A percentile compares a stretch with the other conserved stretches of the same genome.
phyloP scores from a whole-genome alignment of 192 early-diverging fungal genomes.

The Rhizoclosmatium globosum region DNA sequence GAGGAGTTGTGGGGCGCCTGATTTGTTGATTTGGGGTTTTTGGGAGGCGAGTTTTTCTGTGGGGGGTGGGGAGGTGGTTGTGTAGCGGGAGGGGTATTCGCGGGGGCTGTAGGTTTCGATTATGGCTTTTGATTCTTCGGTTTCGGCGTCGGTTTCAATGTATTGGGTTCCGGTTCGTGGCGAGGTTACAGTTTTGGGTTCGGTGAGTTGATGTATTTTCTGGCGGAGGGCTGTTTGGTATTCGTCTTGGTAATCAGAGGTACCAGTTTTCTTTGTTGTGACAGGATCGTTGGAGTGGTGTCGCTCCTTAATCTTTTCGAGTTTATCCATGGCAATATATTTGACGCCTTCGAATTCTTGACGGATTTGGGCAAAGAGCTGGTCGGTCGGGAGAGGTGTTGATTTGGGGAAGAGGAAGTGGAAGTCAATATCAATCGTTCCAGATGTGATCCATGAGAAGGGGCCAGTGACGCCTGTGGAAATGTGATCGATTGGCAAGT shows the following conservation, averaged over 20 bases:
- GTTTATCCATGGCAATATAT: constrained; percentile 51
- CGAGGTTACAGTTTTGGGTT: not conserved
- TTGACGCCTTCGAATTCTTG: constrained; percentile 54
- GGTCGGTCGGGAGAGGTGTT: constrained; percentile 33
- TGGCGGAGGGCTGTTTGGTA: not conserved
- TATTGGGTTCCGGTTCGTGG: constrained; percentile 11
- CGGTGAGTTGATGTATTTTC: not conserved
- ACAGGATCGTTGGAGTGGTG: constrained; percentile 31
- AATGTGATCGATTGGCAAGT: constrained; percentile 89
- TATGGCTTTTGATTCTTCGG: constrained; percentile 7
- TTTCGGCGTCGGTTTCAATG: constrained; percentile 20
- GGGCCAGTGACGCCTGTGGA: constrained; percentile 89
- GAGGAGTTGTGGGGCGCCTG: constrained; percentile 39
- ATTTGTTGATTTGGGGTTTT: not conserved
- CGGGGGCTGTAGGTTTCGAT: constrained; percentile 16
- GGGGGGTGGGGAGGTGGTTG: not conserved
- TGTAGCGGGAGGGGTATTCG: constrained; percentile 27
- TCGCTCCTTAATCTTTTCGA: constrained; percentile 48
- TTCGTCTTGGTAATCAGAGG: not conserved
- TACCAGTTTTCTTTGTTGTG: constrained; percentile 16
- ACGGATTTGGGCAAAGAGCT: constrained; percentile 53
- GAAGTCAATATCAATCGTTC: constrained; percentile 81
- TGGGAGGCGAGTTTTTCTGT: not conserved
- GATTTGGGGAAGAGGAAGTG: constrained; percentile 59
- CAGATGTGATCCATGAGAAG: constrained; percentile 92